Evolutionary conservation across 331 rosid species (phyloP), one percentile per base, ranked within the genome.

Genomic region (Ulmus americana): DNA sequence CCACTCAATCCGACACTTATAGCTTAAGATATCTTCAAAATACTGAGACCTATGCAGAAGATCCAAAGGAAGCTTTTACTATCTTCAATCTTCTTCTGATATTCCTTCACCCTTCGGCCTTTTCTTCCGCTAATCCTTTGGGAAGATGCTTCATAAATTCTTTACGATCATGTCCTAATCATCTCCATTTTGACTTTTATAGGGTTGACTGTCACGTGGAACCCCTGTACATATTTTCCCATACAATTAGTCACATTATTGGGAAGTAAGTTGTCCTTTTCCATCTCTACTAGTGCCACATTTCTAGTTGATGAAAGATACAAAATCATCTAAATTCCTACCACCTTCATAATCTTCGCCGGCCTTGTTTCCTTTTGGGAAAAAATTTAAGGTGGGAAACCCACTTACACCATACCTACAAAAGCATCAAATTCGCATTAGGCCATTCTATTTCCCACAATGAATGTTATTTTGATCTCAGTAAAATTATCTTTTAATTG

Each of bases 321-420:
- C 94, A 53, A 92, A 86, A 74, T 82, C 95, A n/a, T 78, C 84
- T 71, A 92, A 67, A 35, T 85, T 90, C 40, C 85, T 85, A 58
- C 89, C 96, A 39, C 89, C 95, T 2, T 55, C 75, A 76, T 83
- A 86, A 80, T 81, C 90, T 82, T 91, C 89, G 48, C 96, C 96
- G 28, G 73, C 86, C 83, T 91, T 91, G 59, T 91, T 86, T 72
- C 61, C 66, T 79, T 68, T 83, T n/a, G 95, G 96, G 59, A 88
- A 91, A 74, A 91, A 91, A 76, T 88, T 91, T 63, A 91, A 65
- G 0, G 96, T 83, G 22, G 96, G 97, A 71, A 60, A 91, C 61
- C 92, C 84, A 74, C 72, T 79, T 51, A 91, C 80, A 64, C 79
- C 97, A 56, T 83, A 91, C 87, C 97, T 88, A 78, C 68, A 63